Conservation (phyloP, 2,329 filamentous ascomycete species). For the Aspergillus sp. region DNA sequence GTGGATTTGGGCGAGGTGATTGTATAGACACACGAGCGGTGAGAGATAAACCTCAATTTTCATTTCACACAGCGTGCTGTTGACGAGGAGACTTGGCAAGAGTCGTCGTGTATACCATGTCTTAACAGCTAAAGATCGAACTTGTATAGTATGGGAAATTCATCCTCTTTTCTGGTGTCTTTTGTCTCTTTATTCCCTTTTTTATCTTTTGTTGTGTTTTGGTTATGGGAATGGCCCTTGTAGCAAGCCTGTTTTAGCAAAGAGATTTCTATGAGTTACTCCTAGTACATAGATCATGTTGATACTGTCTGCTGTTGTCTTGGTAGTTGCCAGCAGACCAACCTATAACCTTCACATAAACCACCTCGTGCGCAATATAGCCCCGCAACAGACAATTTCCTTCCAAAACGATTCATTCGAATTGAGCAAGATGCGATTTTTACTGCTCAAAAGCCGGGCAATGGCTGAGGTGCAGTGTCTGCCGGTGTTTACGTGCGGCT, state of each 20-base stretch:
- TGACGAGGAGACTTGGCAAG: constrained; percentile 14
- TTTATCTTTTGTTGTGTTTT: constrained; percentile 12
- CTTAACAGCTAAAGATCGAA: constrained; percentile 39
- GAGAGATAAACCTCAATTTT: constrained; percentile 23
- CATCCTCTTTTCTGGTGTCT: constrained; percentile 40
- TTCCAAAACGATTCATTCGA: constrained; percentile 12
- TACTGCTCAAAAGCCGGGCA: not conserved
- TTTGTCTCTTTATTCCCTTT: constrained; percentile 21
- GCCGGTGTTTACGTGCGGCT: no score
- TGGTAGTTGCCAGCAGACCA: no score
- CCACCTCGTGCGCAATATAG: not conserved
- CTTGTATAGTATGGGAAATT: constrained; percentile 47
- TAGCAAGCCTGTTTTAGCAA: constrained; percentile 1
- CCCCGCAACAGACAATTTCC: not conserved
- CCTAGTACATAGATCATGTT: constrained; percentile 17
- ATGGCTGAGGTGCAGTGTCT: not conserved
- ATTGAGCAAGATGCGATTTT: constrained; percentile 22
- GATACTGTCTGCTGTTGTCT: not conserved
- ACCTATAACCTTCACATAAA: no score
- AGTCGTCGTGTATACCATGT: constrained; percentile 29
- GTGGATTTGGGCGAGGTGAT: constrained; percentile 75
- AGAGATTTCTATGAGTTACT: constrained; percentile 10
- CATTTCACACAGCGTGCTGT: constrained; percentile 20
- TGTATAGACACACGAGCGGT: constrained; percentile 40
- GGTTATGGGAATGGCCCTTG: constrained; percentile 10